Evolutionary conservation across 495 filamentous ascomycete genomes (phyloP).

Genomic region (Penicillium argentinense): DNA sequence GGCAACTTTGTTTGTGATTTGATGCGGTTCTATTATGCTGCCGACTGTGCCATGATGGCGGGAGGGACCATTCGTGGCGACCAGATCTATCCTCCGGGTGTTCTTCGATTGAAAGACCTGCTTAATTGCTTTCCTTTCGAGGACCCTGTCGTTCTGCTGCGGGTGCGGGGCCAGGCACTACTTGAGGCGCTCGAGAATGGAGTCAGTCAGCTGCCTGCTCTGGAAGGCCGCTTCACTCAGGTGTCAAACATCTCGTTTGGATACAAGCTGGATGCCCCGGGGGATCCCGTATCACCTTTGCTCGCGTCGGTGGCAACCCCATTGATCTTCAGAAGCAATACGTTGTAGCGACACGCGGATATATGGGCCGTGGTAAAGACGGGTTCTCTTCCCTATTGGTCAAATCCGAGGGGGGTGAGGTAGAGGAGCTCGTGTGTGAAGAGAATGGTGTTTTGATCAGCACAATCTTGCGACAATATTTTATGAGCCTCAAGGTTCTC

Average conservation of each 20-base stretch:
- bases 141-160: slow-evolving; percentile 80
- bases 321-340: slow-evolving; percentile 63
- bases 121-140: slow-evolving; percentile 86
- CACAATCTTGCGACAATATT: slow-evolving; percentile 84
- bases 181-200: slow-evolving; percentile 79
- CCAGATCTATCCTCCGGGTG: slow-evolving; percentile 80
- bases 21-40: slow-evolving; percentile 76
- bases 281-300: slow-evolving; percentile 62
- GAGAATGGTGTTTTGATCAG: slow-evolving; percentile 85
- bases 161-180: slow-evolving; percentile 63
- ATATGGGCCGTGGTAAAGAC: slow-evolving; percentile 86
- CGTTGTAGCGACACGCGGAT: slow-evolving; percentile 71
- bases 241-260: slow-evolving; percentile 76
- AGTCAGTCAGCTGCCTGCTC: slow-evolving; percentile 73
- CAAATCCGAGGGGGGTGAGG: slow-evolving; percentile 65
- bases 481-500: slow-evolving; percentile 76
- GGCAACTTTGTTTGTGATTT: slow-evolving; percentile 90
- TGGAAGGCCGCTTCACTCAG: slow-evolving; percentile 75
- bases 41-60: slow-evolving; percentile 83
- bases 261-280: slow-evolving; percentile 61
- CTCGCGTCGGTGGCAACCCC: slow-evolving; percentile 56
- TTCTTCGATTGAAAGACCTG: slow-evolving; percentile 74
- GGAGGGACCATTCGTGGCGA: slow-evolving; percentile 88
- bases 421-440: slow-evolving; percentile 75
- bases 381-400: slow-evolving; percentile 74